Conservation (phyloP, 305 asterid genomes). For the Ilex paraguariensis region DNA sequence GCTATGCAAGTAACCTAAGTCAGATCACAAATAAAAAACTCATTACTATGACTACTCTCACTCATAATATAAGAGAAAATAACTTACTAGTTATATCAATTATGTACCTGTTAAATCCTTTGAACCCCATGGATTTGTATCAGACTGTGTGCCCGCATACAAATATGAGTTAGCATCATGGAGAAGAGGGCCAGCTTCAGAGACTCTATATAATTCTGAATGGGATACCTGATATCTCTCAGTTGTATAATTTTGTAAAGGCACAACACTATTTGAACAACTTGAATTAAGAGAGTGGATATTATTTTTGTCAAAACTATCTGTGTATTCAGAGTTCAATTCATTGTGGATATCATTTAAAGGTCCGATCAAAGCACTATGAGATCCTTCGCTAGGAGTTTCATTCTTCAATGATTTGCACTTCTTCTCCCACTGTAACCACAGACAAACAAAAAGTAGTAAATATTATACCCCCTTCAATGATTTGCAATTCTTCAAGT, state of each 20-base stretch:
- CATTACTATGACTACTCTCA: slow-evolving; percentile 4
- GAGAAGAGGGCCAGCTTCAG: slow-evolving; percentile 30
- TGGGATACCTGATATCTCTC: slow-evolving; percentile 56
- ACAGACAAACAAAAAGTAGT: slow-evolving; percentile 7
- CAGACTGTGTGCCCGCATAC: slow-evolving; percentile 20
- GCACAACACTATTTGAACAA: slow-evolving; percentile 55
- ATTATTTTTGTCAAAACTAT: slow-evolving; percentile 48
- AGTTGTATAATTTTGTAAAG: slow-evolving; percentile 78
- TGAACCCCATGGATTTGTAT: slow-evolving; percentile 25
- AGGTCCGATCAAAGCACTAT: slow-evolving; percentile 34
- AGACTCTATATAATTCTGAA: slow-evolving; percentile 34
- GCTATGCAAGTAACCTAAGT: slow-evolving; percentile 14
- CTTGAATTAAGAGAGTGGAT: slow-evolving; percentile 32
- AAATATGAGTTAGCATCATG: slow-evolving; percentile 12
- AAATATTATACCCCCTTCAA: too few relatives aligned
- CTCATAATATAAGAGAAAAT: too few relatives aligned
- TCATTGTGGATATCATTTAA: slow-evolving; percentile 84
- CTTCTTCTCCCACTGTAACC: slow-evolving; percentile 77
- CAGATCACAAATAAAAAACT: slow-evolving; percentile 9
- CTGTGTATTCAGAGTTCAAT: slow-evolving; percentile 55
- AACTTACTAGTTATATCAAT: neutral
- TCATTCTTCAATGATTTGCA: slow-evolving; percentile 48
- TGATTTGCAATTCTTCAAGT: slow-evolving; percentile 71
- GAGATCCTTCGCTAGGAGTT: slow-evolving; percentile 41
- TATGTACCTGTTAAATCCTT: slow-evolving; percentile 12